Evolutionary conservation across 148 eudicot species (phyloP), one percentile per base, ranked within the genome.

Genomic region (Silene latifolia): DNA sequence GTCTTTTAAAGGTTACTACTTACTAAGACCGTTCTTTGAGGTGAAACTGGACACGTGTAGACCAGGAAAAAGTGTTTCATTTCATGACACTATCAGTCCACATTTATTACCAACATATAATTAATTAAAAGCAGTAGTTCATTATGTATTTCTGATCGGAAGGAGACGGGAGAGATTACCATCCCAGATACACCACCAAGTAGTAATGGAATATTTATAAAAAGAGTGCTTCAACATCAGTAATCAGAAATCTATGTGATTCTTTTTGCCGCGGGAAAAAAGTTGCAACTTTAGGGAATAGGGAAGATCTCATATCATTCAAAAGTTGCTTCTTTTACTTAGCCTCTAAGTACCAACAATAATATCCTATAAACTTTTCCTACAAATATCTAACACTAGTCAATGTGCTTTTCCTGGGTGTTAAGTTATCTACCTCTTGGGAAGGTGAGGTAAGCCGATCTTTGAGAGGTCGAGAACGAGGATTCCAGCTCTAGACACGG

Each of bases 131-230:
- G 58, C 32, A 54, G 56, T 25, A 72, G 7, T 44, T 73, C 56
- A 20, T 35, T 67, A 29, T 48, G 23, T 27, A 60, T 60, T 17
- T 60, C 63, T 63, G 48, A 73, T 23, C 63, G 17, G 23, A 27
- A 61, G 19, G 65, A 53, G 53, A 20, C 60, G 65, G 21, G 29
- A 24, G 42, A 75, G 12, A 48, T 48, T 48, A 94, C 98, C 89
- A 95, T 86, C 77, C 95, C 96, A 81, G 96, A 91, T 76, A 95
- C 97, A 69, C 98, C 98, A 60, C 93, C 92, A 80, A 92, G 97
- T 71, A 95, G 87, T 84, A 95, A 82, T 77, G 98, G 98, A n/a
- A n/a, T n/a, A n/a, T n/a, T n/a, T n/a, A n/a, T n/a, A n/a, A n/a
- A n/a, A n/a, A n/a, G n/a, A n/a, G n/a, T n/a, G n/a, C n/a, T n/a